These are phyloP conservation scores for Boletus sp. DNA, from an alignment of 1,284 basidiomycete genomes.

Conservation along the genomic window DNA sequence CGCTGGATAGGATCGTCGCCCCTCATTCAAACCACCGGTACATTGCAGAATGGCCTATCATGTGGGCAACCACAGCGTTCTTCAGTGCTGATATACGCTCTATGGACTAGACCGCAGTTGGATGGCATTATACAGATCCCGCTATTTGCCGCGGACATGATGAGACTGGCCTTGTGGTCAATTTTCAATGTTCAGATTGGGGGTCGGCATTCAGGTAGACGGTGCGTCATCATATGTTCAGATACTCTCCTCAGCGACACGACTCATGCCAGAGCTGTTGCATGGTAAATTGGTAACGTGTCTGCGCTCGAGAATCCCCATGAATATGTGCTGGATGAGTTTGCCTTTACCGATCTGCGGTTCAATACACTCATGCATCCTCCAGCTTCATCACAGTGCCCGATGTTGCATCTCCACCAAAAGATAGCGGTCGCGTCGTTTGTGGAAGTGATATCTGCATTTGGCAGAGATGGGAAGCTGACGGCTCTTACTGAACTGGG, in stretches of 20 bases:
- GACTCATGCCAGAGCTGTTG: constrained; percentile 29
- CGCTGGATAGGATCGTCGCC: constrained; percentile 36
- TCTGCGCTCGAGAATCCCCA: constrained; percentile 26
- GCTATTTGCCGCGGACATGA: constrained; percentile 30
- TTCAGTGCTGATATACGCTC: constrained; percentile 22
- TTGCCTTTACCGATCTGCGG: constrained; percentile 21
- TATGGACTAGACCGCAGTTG: constrained; percentile 28
- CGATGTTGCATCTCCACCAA: constrained; percentile 1
- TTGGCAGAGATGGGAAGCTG: constrained; percentile 23
- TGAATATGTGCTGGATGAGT: constrained; percentile 30
- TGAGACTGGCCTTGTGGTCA: constrained; percentile 28
- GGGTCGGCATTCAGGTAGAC: constrained; percentile 29
- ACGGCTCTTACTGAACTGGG: constrained; percentile 31
- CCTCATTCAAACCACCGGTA: too few species aligned
- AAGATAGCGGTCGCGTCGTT: constrained; percentile 34
- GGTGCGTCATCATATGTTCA: constrained; percentile 13
- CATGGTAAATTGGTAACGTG: constrained; percentile 21
- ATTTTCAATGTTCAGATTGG: constrained; percentile 32
- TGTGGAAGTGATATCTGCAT: constrained; percentile 30
- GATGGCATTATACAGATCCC: constrained; percentile 31
- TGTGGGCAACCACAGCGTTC: constrained; percentile 2
- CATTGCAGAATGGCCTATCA: constrained; percentile 8
- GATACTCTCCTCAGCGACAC: neutral
- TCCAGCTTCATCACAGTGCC: neutral
- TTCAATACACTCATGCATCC: constrained; percentile 33